Conservation (phyloP, 2,329 filamentous ascomycete genomes). For the Alternaria brassicae region DNA sequence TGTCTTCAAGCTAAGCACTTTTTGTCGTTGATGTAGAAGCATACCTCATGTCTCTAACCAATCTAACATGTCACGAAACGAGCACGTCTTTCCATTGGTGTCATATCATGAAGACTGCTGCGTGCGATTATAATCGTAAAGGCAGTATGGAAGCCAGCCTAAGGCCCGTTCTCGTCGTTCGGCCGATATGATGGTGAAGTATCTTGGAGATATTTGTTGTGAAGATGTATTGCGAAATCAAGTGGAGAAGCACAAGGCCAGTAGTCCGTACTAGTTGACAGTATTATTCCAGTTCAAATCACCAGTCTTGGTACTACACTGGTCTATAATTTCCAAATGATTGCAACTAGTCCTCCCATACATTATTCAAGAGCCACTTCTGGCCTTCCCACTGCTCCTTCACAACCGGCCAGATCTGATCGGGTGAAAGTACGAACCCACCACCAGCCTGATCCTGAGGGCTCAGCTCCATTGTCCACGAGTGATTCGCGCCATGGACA, state of each 20-base stretch:
- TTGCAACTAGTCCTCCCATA: conserved; percentile 18
- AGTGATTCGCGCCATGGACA: conserved; percentile 51
- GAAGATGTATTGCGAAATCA: no score
- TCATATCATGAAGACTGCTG: not conserved
- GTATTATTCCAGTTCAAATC: not conserved
- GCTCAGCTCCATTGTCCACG: conserved; percentile 58
- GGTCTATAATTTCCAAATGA: not conserved
- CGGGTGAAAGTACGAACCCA: conserved; percentile 58
- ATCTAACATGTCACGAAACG: not conserved
- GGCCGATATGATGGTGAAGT: not conserved
- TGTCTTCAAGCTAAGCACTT: not conserved
- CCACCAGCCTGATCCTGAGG: conserved; percentile 51
- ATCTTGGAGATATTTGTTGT: not conserved
- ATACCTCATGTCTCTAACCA: not conserved
- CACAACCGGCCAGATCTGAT: conserved; percentile 55
- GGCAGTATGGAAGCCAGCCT: not conserved
- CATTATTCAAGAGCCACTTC: conserved; percentile 28
- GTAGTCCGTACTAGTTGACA: no score
- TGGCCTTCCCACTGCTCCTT: conserved; percentile 57
- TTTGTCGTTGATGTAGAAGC: not conserved
- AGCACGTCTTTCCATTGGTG: not conserved
- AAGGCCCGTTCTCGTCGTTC: not conserved
- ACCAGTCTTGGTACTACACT: not conserved
- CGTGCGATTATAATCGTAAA: not conserved
- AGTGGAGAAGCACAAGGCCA: no score